Conservation (phyloP, 495 filamentous ascomycete species). For the Annulohypoxylon stygium region DNA sequence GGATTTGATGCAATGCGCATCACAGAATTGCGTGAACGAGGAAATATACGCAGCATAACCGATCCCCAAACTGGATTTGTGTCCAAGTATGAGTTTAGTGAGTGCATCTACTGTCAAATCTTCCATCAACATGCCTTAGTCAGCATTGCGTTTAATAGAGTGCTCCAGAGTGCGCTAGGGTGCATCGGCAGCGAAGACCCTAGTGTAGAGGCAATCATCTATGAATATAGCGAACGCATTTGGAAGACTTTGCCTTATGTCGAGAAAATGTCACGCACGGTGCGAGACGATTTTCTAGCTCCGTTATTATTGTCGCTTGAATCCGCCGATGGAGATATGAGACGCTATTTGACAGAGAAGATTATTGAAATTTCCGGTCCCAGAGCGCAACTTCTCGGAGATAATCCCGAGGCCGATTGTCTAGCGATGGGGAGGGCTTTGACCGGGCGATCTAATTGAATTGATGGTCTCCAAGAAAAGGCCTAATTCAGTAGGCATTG, state of each 20-base stretch:
- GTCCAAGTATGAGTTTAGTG: neutral
- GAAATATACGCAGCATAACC: neutral
- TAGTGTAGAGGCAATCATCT: neutral
- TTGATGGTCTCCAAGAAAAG: too few relatives aligned
- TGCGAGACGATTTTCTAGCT: neutral
- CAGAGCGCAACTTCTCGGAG: neutral
- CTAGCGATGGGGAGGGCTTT: neutral
- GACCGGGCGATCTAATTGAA: neutral
- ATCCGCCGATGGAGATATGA: neutral
- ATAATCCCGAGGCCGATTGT: neutral
- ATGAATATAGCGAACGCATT: neutral
- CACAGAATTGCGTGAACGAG: neutral
- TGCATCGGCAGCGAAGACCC: neutral
- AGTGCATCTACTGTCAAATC: neutral
- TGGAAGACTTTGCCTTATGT: neutral
- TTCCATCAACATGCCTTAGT: neutral
- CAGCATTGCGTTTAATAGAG: neutral
- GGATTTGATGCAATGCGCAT: neutral
- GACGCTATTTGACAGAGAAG: neutral
- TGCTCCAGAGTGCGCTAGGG: neutral
- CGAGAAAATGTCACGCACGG: neutral
- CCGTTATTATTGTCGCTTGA: neutral
- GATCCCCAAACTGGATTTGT: neutral
- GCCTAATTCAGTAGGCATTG: too few relatives aligned
- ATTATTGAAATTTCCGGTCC: neutral